phyloP scores from a whole-genome alignment of 1,284 basidiomycete species.

The Mycena citricolor region DNA sequence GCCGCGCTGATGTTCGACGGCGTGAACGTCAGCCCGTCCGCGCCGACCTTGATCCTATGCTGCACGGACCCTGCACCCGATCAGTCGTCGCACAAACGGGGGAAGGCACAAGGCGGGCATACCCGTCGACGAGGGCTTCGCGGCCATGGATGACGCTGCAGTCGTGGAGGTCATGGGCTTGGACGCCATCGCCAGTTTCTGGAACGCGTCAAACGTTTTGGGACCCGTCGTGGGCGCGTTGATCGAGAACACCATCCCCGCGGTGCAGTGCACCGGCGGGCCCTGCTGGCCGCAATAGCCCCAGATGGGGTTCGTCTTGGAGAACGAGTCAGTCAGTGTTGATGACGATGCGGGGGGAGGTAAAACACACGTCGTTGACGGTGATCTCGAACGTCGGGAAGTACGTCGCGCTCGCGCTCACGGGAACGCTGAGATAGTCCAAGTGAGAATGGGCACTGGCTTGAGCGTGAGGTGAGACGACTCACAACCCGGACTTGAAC shows the following conservation, averaged over 20 bases:
- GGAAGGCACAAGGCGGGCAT: constrained; percentile 29
- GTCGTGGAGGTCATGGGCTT: constrained; percentile 28
- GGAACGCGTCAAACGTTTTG: constrained; percentile 47
- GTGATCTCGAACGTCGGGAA: constrained; percentile 53
- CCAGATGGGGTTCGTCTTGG: constrained; percentile 48
- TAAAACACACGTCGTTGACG: constrained; percentile 49
- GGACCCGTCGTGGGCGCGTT: constrained; percentile 44
- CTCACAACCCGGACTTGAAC: constrained; percentile 45
- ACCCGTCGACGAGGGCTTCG: constrained; percentile 28
- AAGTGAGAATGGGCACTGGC: neutral
- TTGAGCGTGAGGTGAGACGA: constrained; percentile 17
- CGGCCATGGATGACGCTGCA: constrained; percentile 19
- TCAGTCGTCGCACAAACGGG: too few relatives aligned
- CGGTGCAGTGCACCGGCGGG: constrained; percentile 37
- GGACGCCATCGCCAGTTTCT: constrained; percentile 26
- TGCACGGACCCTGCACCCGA: constrained; percentile 31
- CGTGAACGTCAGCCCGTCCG: constrained; percentile 36
- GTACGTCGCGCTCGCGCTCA: constrained; percentile 33
- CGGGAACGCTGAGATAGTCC: constrained; percentile 45
- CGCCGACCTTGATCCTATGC: constrained; percentile 44
- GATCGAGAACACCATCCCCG: constrained; percentile 55
- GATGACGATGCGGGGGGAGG: constrained; percentile 6
- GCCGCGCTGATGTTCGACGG: constrained; percentile 47
- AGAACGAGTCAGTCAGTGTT: constrained; percentile 1
- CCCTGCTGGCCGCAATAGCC: constrained; percentile 45